A percentile compares a stretch with the other conserved stretches of the same genome.
Evolutionary conservation across 2,329 filamentous ascomycete species (phyloP).

Genomic region (Ophiostoma himal-ulmi): DNA sequence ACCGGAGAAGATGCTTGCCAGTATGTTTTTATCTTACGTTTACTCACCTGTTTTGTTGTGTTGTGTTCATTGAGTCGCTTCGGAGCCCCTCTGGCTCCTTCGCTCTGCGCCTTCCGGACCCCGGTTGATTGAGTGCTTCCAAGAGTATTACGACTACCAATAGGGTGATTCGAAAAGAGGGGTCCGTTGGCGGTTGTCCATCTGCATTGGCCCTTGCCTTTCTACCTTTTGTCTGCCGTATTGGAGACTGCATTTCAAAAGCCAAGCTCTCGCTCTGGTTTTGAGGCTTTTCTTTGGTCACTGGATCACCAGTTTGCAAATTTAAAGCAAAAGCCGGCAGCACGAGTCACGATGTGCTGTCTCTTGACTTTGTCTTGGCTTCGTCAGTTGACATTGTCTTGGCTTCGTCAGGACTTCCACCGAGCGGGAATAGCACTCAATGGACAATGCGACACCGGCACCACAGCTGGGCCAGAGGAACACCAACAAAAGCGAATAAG

Average conservation of each 20-base stretch:
- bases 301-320: background rate
- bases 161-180: conserved; percentile 2
- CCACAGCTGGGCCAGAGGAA: background rate
- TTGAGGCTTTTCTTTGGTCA: background rate
- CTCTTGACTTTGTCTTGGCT: background rate
- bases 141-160: too few relatives aligned
- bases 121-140: background rate
- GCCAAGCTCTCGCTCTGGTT: background rate
- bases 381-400: background rate
- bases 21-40: conserved; percentile 42
- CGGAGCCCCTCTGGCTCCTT: background rate
- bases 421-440: background rate
- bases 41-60: background rate
- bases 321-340: background rate
- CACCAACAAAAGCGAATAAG: background rate
- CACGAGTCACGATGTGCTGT: background rate
- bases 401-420: background rate
- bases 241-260: background rate
- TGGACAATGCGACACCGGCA: conserved; percentile 4
- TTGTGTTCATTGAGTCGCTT: background rate
- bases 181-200: background rate
- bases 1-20: conserved; percentile 61
- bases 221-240: background rate
- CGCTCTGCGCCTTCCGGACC: background rate
- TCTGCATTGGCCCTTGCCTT: background rate